Conservation (phyloP, 192 early-diverging fungal genomes). For the Tieghemiomyces parasiticus region DNA sequence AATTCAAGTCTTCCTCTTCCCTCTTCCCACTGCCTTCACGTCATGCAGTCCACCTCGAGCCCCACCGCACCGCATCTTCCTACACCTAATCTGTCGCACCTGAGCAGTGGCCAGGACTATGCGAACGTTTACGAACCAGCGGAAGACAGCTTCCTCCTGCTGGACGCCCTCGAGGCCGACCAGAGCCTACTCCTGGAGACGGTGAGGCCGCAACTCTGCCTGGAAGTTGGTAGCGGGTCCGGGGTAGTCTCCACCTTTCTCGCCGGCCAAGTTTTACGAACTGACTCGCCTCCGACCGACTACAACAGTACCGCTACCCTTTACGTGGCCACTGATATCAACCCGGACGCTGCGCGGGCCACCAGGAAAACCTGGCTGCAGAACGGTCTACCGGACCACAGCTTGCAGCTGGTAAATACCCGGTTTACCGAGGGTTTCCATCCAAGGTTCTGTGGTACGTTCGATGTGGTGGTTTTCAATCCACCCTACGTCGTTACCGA, state of each 20-base stretch:
- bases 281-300: conserved; percentile 1
- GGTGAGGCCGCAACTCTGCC: conserved; percentile 43
- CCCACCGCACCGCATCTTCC: conserved; percentile 22
- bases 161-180: conserved; percentile 85
- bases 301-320: conserved; percentile 20
- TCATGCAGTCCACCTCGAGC: no score
- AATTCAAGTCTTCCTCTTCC: no score
- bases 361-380: conserved; percentile 43
- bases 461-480: conserved; percentile 86
- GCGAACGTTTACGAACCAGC: conserved; percentile 76
- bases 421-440: conserved; percentile 40
- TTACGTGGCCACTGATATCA: conserved; percentile 69
- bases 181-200: conserved; percentile 27
- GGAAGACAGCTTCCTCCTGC: conserved; percentile 87
- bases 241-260: conserved; percentile 80
- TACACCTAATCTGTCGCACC: conserved; percentile 63
- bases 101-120: conserved; percentile 44
- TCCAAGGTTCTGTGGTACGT: conserved; percentile 26
- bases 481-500: conserved; percentile 91
- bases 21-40: no score
- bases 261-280: conserved; percentile 16
- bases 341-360: conserved; percentile 49
- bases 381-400: conserved; percentile 22
- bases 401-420: conserved; percentile 47
- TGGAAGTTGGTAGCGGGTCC: conserved; percentile 83